These are phyloP conservation scores for Beauveria caledonica DNA, from an alignment of 2,329 filamentous ascomycete species.

Conservation along the genomic window DNA sequence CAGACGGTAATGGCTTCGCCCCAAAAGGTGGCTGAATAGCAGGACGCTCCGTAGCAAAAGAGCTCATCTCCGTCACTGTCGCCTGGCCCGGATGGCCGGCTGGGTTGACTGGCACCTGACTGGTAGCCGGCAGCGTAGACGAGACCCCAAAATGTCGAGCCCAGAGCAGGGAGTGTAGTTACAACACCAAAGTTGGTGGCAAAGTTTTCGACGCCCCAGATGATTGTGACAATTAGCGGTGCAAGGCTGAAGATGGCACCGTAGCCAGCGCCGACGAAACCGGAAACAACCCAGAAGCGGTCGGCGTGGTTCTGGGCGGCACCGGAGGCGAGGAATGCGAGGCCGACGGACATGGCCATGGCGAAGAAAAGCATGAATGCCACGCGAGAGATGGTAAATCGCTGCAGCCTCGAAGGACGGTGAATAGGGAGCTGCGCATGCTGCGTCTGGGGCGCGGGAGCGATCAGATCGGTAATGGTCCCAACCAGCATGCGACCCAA, in stretches of 20 bases:
- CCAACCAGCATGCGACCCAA: slow-evolving; percentile 85
- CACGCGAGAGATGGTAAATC: slow-evolving; percentile 65
- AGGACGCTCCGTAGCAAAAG: slow-evolving; percentile 73
- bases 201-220: slow-evolving; percentile 98
- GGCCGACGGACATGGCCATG: slow-evolving; percentile 63
- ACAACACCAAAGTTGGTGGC: slow-evolving; percentile 97
- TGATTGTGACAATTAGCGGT: slow-evolving; percentile 89
- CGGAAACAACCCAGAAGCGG: slow-evolving; percentile 79
- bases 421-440: slow-evolving; percentile 39
- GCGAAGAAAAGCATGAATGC: slow-evolving; percentile 71
- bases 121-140: slow-evolving; percentile 82
- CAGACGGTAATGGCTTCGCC: slow-evolving; percentile 74
- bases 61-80: slow-evolving; percentile 35
- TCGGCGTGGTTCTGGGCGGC: slow-evolving; percentile 63
- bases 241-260: slow-evolving; percentile 84
- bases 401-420: slow-evolving; percentile 22
- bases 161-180: slow-evolving; percentile 80
- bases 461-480: slow-evolving; percentile 79
- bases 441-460: slow-evolving; percentile 55
- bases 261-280: slow-evolving; percentile 82
- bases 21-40: slow-evolving; percentile 80
- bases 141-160: slow-evolving; percentile 82
- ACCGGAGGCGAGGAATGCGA: slow-evolving; percentile 71
- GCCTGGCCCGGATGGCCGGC: slow-evolving; percentile 22
- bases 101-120: slow-evolving; percentile 42